phyloP scores from a whole-genome alignment of 352 stramenopile genomes.

The Globisporangium sylvaticum region DNA sequence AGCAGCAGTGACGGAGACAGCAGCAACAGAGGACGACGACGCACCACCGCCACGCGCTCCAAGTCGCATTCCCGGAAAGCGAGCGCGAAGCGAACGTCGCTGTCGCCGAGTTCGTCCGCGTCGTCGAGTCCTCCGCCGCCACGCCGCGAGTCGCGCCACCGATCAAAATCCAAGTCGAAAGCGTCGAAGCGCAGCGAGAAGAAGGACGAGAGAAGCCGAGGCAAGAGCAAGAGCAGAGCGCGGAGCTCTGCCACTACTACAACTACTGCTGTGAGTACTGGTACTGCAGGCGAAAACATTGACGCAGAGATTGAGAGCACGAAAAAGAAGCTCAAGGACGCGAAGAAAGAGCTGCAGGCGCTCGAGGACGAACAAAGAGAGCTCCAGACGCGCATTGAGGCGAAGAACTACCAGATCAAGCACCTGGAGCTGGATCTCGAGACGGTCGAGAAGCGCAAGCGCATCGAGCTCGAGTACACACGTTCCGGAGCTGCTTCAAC shows the following conservation, averaged over 20 bases:
- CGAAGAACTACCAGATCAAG: constrained; percentile 60
- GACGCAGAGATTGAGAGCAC: constrained; percentile 43
- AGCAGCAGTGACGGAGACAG: background rate
- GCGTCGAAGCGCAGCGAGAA: constrained; percentile 11
- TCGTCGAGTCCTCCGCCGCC: background rate
- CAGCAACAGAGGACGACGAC: background rate
- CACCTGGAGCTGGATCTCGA: constrained; percentile 66
- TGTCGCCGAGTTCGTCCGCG: constrained; percentile 7
- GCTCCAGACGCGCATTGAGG: constrained; percentile 36
- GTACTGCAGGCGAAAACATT: constrained; percentile 31
- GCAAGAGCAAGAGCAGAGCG: constrained; percentile 21
- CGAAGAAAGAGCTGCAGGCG: constrained; percentile 39
- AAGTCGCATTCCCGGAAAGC: constrained; percentile 14
- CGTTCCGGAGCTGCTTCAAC: background rate
- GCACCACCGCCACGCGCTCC: constrained; percentile 1
- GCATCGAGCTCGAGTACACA: constrained; percentile 33
- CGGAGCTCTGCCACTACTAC: background rate
- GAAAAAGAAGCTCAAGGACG: constrained; percentile 37
- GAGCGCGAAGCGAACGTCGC: constrained; percentile 22
- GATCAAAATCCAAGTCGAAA: constrained; percentile 10
- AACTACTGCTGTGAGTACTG: background rate
- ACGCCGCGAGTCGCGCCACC: background rate
- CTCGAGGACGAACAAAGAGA: constrained; percentile 35
- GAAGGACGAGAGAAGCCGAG: constrained; percentile 18
- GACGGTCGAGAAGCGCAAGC: constrained; percentile 49